Evolutionary conservation across 2,329 filamentous ascomycete genomes (phyloP), one percentile per base, ranked within the genome.

Genomic region (Macroventuria anomochaeta): DNA sequence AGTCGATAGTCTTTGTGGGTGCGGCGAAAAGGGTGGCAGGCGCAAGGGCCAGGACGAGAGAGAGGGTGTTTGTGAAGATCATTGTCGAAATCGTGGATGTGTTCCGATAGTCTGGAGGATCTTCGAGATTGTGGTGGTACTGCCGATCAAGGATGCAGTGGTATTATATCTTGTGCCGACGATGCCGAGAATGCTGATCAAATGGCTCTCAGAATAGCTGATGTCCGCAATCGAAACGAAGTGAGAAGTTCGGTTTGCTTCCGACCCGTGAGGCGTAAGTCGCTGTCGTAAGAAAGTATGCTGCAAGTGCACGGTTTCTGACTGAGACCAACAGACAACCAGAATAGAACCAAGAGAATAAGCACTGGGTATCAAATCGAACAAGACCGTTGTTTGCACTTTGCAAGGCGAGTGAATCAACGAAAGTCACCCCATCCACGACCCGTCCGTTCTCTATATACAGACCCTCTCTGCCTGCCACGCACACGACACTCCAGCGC

Each of bases 1-100:
- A 67, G 23, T 63, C 58, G 41, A 52, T 40, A 3, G 58, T 60
- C 28, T 57, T 47, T 29, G 70, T 70, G 7, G 72, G 72, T 34
- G 69, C 70, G 20, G 73, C 72, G 57, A 73, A 57, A 48, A 75
- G 46, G 17, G 62, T 57, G 13, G 65, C 47, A 36, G 72, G 72
- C 56, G 71, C 67, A 50, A 75, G 56, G 36, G 71, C 69, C 63
- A 73, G 53, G 64, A 72, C 36, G 50, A 74, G 55, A 10, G 65
- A 57, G 60, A 73, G 33, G 17, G 67, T 57, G 36, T 61, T 63
- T 43, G 68, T 59, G 69, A 73, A 74, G 60, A 72, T 63, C 73
- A 75, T 75, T 41, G 46, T 63, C 26, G 34, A 36, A n/a, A 28
- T 18, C 33, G 37, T 41, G 25, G n/a, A 17, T 31, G n/a, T 6